Base-by-base conservation (phyloP, 805 yeast species). In the Allodekkera sacchari region DNA sequence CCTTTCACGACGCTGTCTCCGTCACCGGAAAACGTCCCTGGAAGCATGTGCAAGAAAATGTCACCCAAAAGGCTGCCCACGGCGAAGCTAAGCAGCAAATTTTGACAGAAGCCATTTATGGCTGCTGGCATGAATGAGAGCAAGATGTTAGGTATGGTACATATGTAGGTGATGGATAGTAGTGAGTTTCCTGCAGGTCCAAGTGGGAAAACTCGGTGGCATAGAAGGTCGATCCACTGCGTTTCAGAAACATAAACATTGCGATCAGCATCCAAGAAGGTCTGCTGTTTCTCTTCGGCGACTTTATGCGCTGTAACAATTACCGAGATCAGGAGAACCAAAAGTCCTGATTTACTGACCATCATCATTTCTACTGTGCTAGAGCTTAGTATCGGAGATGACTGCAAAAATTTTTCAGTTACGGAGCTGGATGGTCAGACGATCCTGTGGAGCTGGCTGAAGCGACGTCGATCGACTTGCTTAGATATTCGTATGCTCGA, bases 11-110 rank as follows among this genome's bases (percentile, higher is more conserved):
- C 13, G 10, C 18, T 22, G 27, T 57, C 44, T 2, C 61, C 55
- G 35, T 72, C 74, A 9, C 78, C 76, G 7, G 68, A 57, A 41
- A 75, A 77, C 1, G 77, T 70, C 45, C 77, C 82, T 3, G 92
- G 92, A 28, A 82, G 53, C 36, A 82, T 48, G 52, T 82, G 92
- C 27, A 81, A 50, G 39, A 82, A 77, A 2, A 80, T 74, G 48
- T 81, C 89, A 27, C 89, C 89, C 22, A 82, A 55, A 23, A 82
- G 57, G 1, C 88, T 83, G 27, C 92, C 92, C 29, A 76, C 68
- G 10, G 89, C 88, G 57, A 82, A 80, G 27, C 83, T 63, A 1
- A 80, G 83, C 34, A 81, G 52, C 17, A 70, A 48, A 7, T 74
- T 61, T 22, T 78, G 55, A 20, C 64, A 56, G 3, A 68, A 53